Evolutionary conservation across 192 early-diverging fungal genomes (phyloP), one percentile per base, ranked within the genome.

Genomic region (Coemansia sp.): DNA sequence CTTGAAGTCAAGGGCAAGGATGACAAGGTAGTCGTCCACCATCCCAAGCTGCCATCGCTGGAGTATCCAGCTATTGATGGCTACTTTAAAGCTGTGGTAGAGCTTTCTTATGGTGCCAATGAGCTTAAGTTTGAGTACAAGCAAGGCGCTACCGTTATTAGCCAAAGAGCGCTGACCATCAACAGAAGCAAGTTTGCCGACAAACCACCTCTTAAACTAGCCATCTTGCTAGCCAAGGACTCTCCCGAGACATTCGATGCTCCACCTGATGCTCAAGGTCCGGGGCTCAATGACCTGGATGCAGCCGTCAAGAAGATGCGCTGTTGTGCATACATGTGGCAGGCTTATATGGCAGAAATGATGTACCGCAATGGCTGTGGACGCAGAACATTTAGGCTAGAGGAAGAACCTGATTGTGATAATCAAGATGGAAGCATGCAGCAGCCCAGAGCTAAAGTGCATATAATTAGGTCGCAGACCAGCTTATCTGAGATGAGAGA

Each of bases 281-380:
- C 60, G 0, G 64, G 66, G 0, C 40, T 72, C 5, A 79, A 82
- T 50, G 65, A 67, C 8, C 48, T 87, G 5, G 73, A 81, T 8
- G 61, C 69, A 14, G 84, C 82, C 0, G 56, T 76, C 21, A 60
- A 68, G 40, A 85, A 84, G 53, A 57, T 86, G 18, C 59, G 87
- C 8, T 85, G 79, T 63, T 69, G 72, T 15, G 83, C 74, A 6
- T 85, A 87, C 48, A 58, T 88, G 45, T 88, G 87, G 87, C 86
- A 87, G 59, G 87, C 87, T 2, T 87, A 82, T 58, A 82, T 76
- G n/a, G 71, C 86, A 11, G 86, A 88, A 57, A 83, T 85, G 55
- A 77, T 88, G 74, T 66, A 83, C 47, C 80, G 86, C 21, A 70
- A 83, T 37, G 84, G 84, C 14, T 84, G 86, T 75, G 87, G 82